Conservation (phyloP, 2,329 filamentous ascomycete genomes). For the Scedosporium boydii region DNA sequence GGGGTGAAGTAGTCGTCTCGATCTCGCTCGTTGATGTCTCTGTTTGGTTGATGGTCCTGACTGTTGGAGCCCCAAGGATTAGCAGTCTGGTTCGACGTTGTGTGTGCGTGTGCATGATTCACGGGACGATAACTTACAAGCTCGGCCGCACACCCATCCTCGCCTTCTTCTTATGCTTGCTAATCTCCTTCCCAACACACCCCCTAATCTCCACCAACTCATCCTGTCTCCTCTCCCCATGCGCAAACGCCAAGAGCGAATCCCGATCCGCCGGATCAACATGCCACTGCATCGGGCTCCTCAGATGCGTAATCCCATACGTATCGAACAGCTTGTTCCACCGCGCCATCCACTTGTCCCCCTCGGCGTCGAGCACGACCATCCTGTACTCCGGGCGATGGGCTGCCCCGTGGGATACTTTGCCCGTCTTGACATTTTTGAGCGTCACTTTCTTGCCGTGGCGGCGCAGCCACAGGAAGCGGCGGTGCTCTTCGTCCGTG, state of each 20-base stretch:
- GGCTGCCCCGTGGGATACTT: slow-evolving; percentile 14
- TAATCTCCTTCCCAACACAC: slow-evolving; percentile 70
- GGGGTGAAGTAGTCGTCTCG: slow-evolving; percentile 62
- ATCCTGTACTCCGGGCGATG: slow-evolving; percentile 28
- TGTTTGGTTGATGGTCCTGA: slow-evolving; percentile 10
- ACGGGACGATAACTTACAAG: slow-evolving; percentile 8
- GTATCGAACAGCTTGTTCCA: slow-evolving; percentile 63
- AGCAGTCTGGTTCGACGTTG: not conserved
- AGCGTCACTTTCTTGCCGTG: slow-evolving; percentile 51
- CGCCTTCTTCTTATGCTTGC: slow-evolving; percentile 70
- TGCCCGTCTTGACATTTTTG: slow-evolving; percentile 32
- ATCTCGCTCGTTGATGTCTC: slow-evolving; percentile 56
- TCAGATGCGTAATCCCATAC: slow-evolving; percentile 60
- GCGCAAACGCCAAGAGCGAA: slow-evolving; percentile 59
- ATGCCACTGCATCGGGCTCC: slow-evolving; percentile 79
- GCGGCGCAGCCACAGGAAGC: slow-evolving; percentile 70
- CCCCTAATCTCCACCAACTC: slow-evolving; percentile 63
- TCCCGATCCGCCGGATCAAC: slow-evolving; percentile 68
- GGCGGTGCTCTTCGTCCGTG: slow-evolving; percentile 71
- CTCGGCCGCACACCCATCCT: slow-evolving; percentile 32
- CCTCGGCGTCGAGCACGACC: slow-evolving; percentile 58
- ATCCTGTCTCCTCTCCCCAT: slow-evolving; percentile 46
- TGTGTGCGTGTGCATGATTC: not conserved
- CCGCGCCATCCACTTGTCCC: slow-evolving; percentile 55
- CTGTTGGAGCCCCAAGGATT: not conserved